Base-by-base conservation (phyloP, 208 protist genomes). In the Acanthamoeba sp. region DNA sequence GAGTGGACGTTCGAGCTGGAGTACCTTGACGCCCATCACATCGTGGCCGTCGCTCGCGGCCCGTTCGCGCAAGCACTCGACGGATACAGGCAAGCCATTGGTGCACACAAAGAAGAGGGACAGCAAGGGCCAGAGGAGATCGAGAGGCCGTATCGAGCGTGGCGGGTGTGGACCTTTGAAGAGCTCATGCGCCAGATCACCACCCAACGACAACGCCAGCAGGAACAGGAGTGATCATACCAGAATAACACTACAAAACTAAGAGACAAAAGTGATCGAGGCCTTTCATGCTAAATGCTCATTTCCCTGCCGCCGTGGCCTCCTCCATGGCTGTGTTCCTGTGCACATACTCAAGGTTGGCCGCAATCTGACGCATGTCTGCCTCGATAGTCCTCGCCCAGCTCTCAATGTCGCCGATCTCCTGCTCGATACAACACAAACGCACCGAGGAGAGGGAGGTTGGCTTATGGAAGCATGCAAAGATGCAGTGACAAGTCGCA, bases 371-470 rank as follows among this genome's bases (percentile, higher is more conserved):
- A 14, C 80, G 71, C 92, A 94, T 94, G 76, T 94, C 92, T 1
- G 27, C 42, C 52, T 94, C 92, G 16, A 94, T 94, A 6, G 92
- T 94, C 29, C 80, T 12, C 32, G 92, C 40, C 92, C 92, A 94
- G 78, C 50, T 94, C 48, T 94, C 92, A 27, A 94, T 76, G 92
- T 94, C 92, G 18, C 92, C 92, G 66, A 94, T 85, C 38, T 94
- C 92, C 92, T 94, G 42, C 20, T 27, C 48, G 20, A 2, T 22
- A 34, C 34, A 32, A 24, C 1, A 80, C 20, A 2, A 14, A 90
- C 12, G 20, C 29, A 91, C 24, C 24, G 36, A 71, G 85, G 38
- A 50, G 29, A 24, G 24, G 62, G 85, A 42, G 32, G 85, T 45
- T 78, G 50, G 48, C n/a, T 6, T 18, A 5, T 27, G 5, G 48